Percentiles rank a stretch among this genome's conserved stretches.
Evolutionary conservation across 1,139 yeast species (phyloP).

Genomic region (Candida pseudoviswanathii): DNA sequence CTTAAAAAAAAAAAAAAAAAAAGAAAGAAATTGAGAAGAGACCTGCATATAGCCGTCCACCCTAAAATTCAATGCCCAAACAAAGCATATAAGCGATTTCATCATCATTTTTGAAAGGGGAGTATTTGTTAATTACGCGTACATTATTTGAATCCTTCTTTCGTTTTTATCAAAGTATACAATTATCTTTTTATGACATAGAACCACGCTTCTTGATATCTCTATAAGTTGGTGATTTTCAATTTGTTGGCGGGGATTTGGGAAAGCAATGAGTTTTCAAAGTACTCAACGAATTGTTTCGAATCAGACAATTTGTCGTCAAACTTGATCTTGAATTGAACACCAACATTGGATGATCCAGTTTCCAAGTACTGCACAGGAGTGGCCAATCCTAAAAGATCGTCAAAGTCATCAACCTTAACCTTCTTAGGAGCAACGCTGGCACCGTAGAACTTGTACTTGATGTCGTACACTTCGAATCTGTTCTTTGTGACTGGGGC

Average conservation of each 20-base stretch:
- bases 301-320: constrained; percentile 39
- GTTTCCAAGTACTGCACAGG: constrained; percentile 5
- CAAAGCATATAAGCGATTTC: too few relatives aligned
- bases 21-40: constrained; percentile 6
- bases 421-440: constrained; percentile 16
- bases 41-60: neutral
- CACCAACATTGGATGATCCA: constrained; percentile 29
- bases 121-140: too few relatives aligned
- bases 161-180: neutral
- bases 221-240: constrained; percentile 14
- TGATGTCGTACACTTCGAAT: constrained; percentile 47
- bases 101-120: too few relatives aligned
- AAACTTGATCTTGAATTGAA: constrained; percentile 49
- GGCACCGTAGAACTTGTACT: constrained; percentile 26
- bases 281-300: constrained; percentile 35
- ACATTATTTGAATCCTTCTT: neutral
- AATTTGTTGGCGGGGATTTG: constrained; percentile 31
- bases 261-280: constrained; percentile 34
- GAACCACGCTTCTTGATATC: neutral
- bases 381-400: constrained; percentile 44
- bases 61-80: too few relatives aligned
- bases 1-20: constrained; percentile 4
- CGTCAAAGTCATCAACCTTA: constrained; percentile 35
- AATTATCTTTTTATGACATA: neutral
- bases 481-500: constrained; percentile 60